Evolutionary conservation across 495 filamentous ascomycete species (phyloP), one percentile per base, ranked within the genome.

Genomic region (Margaritispora aquatica): DNA sequence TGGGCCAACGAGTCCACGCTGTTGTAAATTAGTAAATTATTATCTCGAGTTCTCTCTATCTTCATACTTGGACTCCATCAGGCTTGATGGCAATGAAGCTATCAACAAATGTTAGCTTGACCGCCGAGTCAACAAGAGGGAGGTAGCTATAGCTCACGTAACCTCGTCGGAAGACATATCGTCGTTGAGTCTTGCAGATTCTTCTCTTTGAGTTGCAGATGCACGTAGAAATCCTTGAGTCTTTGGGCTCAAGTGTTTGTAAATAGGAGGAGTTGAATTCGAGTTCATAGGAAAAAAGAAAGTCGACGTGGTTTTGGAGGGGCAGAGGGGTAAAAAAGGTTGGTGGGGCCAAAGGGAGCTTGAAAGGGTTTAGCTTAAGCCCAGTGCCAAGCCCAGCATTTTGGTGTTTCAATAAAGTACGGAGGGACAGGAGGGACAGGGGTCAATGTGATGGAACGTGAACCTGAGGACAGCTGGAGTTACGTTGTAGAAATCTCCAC

Each of bases 41-140:
- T n/a, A n/a, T n/a, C n/a, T n/a, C n/a, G n/a, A n/a, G 26, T 54
- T 21, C 24, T 62, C 48, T 49, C 53, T 44, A 19, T 49, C 50
- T 60, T 63, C 81, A 66, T 87, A 96, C 92, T 85, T 97, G 94
- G 81, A 98, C 94, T 76, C 94, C 94, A 79, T 97, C 92, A 70
- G 92, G 92, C 89, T 97, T 97, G 85, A 97, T 88, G 70, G 92
- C 92, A 83, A 97, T 96, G 87, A 97, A 97, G 77, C 92, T 97
- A 68, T 61, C 63, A 58, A 68, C 53, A 61, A 51, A 60, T 57
- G 64, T 87, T 72, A 85, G 82, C 75, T 64, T 72, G 63, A 72
- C 63, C 65, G 65, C 61, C 59, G 64, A 55, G 26, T 11, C 22
- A 51, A 49, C 34, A 58, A 7, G 38, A 10, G 36, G 17, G 61